Conservation (phyloP, 225 moss, liverwort and hornwort species). For the Sphagnum tenellum region DNA sequence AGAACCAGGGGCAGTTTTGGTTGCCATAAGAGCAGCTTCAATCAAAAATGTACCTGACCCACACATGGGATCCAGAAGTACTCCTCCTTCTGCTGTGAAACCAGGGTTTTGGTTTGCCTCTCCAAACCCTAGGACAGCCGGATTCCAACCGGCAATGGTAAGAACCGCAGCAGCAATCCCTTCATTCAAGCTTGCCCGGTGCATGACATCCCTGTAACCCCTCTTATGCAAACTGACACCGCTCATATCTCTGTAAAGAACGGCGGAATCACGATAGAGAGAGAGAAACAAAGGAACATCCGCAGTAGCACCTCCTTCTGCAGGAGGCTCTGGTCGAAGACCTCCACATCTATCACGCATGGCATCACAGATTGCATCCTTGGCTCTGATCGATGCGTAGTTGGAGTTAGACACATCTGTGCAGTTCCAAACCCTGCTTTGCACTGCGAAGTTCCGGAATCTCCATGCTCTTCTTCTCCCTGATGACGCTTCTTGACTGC, state of each 20-base stretch:
- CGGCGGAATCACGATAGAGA: slow-evolving; percentile 43
- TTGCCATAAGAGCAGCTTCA: slow-evolving; percentile 90
- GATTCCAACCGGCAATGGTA: slow-evolving; percentile 85
- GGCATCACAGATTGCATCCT: slow-evolving; percentile 71
- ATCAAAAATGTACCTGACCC: slow-evolving; percentile 72
- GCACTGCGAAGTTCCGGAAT: slow-evolving; percentile 58
- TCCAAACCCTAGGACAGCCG: slow-evolving; percentile 39
- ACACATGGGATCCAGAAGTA: slow-evolving; percentile 87
- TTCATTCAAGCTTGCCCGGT: slow-evolving; percentile 57
- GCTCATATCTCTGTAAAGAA: slow-evolving; percentile 71
- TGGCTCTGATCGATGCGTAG: slow-evolving; percentile 39
- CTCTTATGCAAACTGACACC: slow-evolving; percentile 63
- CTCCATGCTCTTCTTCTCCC: slow-evolving; percentile 4
- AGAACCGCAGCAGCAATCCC: slow-evolving; percentile 77
- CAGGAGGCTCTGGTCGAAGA: slow-evolving; percentile 52
- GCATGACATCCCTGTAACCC: slow-evolving; percentile 65
- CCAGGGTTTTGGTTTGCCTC: slow-evolving; percentile 34
- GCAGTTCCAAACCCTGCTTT: slow-evolving; percentile 42
- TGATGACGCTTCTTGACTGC: not conserved
- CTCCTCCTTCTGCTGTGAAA: slow-evolving; percentile 12
- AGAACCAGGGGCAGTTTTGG: slow-evolving; percentile 72
- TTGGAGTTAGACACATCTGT: slow-evolving; percentile 33
- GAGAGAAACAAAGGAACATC: slow-evolving; percentile 59
- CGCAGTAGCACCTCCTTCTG: slow-evolving; percentile 25
- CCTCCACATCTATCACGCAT: slow-evolving; percentile 54